Percentiles rank a stretch among this genome's conserved stretches.
Evolutionary conservation across 2,329 filamentous ascomycete species (phyloP).

Genomic region (Paramyrothecium sp.): DNA sequence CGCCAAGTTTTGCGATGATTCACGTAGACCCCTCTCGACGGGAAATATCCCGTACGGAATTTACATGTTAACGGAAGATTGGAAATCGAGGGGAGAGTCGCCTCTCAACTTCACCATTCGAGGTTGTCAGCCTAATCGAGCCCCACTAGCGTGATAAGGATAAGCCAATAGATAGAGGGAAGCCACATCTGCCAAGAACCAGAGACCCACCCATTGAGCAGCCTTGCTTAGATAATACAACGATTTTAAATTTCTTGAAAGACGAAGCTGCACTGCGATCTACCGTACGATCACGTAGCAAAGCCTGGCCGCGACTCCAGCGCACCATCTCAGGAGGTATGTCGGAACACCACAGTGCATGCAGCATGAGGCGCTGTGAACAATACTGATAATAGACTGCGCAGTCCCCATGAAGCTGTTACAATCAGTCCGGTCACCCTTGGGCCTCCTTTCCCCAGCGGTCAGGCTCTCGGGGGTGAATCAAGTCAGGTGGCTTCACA

Average conservation of each 20-base stretch:
- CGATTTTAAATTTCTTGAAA: conserved; percentile 26
- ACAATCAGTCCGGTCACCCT: conserved; percentile 23
- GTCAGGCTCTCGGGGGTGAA: conserved; percentile 27
- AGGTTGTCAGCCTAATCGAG: conserved; percentile 18
- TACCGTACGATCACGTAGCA: background rate
- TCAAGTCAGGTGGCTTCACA: conserved; percentile 44
- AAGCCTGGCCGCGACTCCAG: background rate
- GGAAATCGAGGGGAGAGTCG: conserved; percentile 8
- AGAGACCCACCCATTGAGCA: conserved; percentile 7
- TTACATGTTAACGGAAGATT: conserved; percentile 6
- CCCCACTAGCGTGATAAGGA: conserved; percentile 9
- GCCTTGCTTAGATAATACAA: conserved; percentile 31
- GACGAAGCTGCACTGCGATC: conserved; percentile 4
- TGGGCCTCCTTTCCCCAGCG: conserved; percentile 28
- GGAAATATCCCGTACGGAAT: background rate
- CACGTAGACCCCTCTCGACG: too few species aligned
- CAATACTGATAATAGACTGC: background rate
- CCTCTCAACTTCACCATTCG: background rate
- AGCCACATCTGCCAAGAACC: too few species aligned
- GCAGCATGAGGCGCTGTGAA: background rate
- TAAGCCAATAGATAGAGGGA: conserved; percentile 8
- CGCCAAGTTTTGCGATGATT: too few species aligned
- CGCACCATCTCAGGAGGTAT: background rate
- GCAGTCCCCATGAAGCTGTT: conserved; percentile 26
- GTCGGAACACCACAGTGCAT: background rate